Evolutionary conservation across 179 eudicot species (phyloP).

Genomic region (Silene coronaria): DNA sequence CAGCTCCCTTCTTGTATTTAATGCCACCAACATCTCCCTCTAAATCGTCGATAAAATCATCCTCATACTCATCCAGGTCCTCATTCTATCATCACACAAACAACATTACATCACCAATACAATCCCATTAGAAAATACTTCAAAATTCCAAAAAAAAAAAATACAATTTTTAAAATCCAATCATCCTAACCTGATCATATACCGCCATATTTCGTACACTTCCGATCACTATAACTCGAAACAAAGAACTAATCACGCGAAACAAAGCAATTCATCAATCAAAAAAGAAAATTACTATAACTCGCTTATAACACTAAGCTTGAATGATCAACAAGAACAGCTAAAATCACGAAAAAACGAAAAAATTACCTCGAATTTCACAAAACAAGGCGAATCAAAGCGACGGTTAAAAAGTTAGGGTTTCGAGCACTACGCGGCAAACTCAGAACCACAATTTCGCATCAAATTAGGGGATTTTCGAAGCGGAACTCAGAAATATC

Average conservation of each 20-base stretch:
- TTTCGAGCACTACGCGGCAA: neutral
- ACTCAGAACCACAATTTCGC: too few relatives aligned
- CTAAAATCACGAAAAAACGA: neutral
- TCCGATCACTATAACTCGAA: too few relatives aligned
- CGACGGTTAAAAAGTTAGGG: neutral
- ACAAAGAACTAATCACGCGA: neutral
- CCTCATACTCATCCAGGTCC: slow-evolving; percentile 62
- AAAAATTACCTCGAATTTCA: neutral
- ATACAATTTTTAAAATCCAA: neutral
- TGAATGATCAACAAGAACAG: neutral
- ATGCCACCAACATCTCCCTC: slow-evolving; percentile 21
- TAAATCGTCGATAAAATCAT: slow-evolving; percentile 40
- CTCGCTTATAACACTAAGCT: neutral
- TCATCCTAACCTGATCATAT: slow-evolving; percentile 17
- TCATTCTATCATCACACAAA: slow-evolving; percentile 15
- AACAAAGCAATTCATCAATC: neutral
- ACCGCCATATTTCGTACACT: slow-evolving; percentile 14
- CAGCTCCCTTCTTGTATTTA: slow-evolving; percentile 20
- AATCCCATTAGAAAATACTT: neutral
- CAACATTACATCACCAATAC: slow-evolving; percentile 20
- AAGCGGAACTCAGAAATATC: too few relatives aligned
- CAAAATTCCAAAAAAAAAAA: neutral
- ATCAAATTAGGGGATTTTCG: too few relatives aligned
- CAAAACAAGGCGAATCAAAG: neutral
- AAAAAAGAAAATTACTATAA: neutral